These are phyloP conservation scores for Mortierella sp. DNA, from an alignment of 371 early-diverging fungal genomes.

Conservation along the genomic window DNA sequence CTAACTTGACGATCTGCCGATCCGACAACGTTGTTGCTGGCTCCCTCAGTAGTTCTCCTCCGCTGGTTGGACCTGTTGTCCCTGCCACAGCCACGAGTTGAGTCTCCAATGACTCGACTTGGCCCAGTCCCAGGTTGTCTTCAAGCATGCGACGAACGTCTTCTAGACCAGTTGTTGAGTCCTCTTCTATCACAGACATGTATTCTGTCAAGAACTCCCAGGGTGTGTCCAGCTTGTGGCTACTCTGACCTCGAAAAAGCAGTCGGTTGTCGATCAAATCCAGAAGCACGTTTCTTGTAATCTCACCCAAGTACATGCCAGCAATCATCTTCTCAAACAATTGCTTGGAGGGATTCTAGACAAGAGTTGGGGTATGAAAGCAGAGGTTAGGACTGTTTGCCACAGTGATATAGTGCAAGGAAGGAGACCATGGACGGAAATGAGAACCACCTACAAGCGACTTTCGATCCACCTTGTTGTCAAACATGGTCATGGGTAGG, in stretches of 20 bases:
- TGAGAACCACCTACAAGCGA: constrained; percentile 61
- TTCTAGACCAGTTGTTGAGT: constrained; percentile 73
- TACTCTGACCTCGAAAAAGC: constrained; percentile 76
- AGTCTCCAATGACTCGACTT: background rate
- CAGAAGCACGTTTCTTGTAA: constrained; percentile 81
- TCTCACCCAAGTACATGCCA: constrained; percentile 96
- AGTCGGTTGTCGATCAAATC: constrained; percentile 85
- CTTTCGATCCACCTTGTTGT: constrained; percentile 86
- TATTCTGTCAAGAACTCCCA: constrained; percentile 91
- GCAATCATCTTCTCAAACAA: constrained; percentile 95
- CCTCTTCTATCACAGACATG: constrained; percentile 91
- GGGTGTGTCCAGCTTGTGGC: constrained; percentile 73
- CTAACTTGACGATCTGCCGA: constrained; percentile 81
- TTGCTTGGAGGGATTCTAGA: constrained; percentile 78
- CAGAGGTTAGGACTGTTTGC: background rate
- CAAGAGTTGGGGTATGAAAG: too few relatives aligned
- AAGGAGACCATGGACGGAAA: background rate
- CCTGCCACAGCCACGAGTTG: background rate
- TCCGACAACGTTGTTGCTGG: constrained; percentile 77
- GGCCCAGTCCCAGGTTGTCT: background rate
- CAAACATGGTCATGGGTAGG: constrained; percentile 88
- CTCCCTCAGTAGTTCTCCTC: background rate
- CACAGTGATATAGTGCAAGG: background rate
- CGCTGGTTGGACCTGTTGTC: background rate
- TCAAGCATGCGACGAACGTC: constrained; percentile 81